A percentile compares a stretch with the other conserved stretches of the same genome.
phyloP scores from a whole-genome alignment of 352 stramenopile species.

The Phytopythium aichiense region DNA sequence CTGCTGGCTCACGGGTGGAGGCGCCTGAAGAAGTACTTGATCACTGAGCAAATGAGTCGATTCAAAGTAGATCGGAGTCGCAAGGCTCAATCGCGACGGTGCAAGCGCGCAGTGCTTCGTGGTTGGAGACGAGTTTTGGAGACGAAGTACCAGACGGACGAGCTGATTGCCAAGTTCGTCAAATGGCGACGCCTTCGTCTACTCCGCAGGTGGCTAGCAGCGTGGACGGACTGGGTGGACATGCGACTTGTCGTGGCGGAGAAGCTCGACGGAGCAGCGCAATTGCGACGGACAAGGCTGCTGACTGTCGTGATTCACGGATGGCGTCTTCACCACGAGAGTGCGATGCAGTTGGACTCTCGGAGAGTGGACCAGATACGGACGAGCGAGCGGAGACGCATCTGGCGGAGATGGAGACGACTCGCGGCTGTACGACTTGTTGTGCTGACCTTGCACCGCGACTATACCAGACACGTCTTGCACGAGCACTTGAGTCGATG shows the following conservation, averaged over 20 bases:
- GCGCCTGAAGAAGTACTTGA: slow-evolving; percentile 1
- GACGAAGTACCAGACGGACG: slow-evolving; percentile 8
- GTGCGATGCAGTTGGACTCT: neutral
- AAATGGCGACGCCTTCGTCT: slow-evolving; percentile 11
- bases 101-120: neutral
- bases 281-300: neutral
- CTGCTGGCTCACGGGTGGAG: slow-evolving; percentile 10
- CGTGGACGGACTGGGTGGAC: slow-evolving; percentile 18
- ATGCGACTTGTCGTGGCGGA: neutral
- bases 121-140: slow-evolving; percentile 10
- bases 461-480: neutral
- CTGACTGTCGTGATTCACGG: neutral
- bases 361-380: neutral
- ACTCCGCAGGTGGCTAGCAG: slow-evolving; percentile 10
- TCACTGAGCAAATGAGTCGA: neutral
- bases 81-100: neutral
- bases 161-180: slow-evolving; percentile 7
- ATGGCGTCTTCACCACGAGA: neutral
- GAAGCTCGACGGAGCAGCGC: neutral
- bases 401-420: slow-evolving; percentile 1
- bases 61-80: neutral
- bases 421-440: slow-evolving; percentile 5
- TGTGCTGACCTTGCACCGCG: neutral
- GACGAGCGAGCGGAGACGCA: neutral
- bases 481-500: slow-evolving; percentile 1